A percentile compares a stretch with the other conserved stretches of the same genome.
Conservation (phyloP, 2,329 filamentous ascomycete genomes). For the Beauveria sp. region DNA sequence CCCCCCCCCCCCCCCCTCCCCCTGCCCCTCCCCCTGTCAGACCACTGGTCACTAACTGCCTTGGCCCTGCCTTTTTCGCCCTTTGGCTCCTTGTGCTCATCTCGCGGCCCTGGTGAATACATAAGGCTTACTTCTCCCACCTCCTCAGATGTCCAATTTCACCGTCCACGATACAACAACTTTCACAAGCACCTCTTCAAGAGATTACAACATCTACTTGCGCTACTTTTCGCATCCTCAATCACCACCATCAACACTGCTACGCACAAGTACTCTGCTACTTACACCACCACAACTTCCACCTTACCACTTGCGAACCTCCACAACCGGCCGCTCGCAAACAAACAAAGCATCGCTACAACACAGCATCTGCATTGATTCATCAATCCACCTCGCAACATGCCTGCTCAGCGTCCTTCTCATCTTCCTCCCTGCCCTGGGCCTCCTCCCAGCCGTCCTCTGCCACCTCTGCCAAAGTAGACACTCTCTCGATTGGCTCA, state of each 20-base stretch:
- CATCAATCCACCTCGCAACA: slow-evolving; percentile 22
- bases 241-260: not conserved
- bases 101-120: slow-evolving; percentile 5
- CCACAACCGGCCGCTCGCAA: slow-evolving; percentile 1
- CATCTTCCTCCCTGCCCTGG: slow-evolving; percentile 61
- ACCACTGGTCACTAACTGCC: not conserved
- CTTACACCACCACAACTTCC: not conserved
- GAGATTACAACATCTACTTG: not conserved
- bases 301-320: not conserved
- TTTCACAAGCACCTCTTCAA: not conserved
- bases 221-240: not conserved
- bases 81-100: not conserved
- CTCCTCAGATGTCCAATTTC: not conserved
- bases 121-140: slow-evolving; percentile 10
- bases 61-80: slow-evolving; percentile 4
- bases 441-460: slow-evolving; percentile 56
- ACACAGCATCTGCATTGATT: slow-evolving; percentile 1
- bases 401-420: slow-evolving; percentile 55
- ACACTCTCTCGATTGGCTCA: slow-evolving; percentile 17
- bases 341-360: slow-evolving; percentile 14
- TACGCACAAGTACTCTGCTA: not conserved
- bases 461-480: slow-evolving; percentile 57
- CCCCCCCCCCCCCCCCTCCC: not conserved
- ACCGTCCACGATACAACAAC: slow-evolving; percentile 1
- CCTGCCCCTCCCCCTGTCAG: not conserved